Conservation (phyloP, 225 moss, liverwort and hornwort species). For the Sphagnum tenellum region DNA sequence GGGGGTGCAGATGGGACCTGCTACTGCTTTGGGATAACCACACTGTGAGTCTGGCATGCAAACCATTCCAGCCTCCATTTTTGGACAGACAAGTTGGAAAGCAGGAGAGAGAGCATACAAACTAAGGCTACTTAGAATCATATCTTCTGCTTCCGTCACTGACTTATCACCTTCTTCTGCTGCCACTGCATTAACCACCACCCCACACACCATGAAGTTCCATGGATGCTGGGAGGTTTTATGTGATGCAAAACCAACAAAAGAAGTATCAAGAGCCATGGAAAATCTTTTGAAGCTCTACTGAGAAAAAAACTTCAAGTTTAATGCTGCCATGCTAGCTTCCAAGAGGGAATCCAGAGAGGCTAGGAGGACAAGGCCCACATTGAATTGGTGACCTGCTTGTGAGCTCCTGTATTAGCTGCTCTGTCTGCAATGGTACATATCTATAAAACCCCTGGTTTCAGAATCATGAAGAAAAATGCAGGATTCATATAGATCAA, state of each 20-base stretch:
- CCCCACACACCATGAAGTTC: not conserved
- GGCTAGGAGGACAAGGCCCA: too few relatives aligned
- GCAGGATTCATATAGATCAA: too few relatives aligned
- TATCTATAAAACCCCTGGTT: slow-evolving; percentile 29
- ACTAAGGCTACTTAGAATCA: slow-evolving; percentile 67
- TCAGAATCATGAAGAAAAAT: too few relatives aligned
- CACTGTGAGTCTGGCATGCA: slow-evolving; percentile 81
- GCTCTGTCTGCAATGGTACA: slow-evolving; percentile 63
- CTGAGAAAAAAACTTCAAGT: too few relatives aligned
- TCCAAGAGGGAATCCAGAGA: too few relatives aligned
- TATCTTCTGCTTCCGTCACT: slow-evolving; percentile 58
- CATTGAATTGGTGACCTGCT: slow-evolving; percentile 25
- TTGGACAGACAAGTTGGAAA: not conserved
- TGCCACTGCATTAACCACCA: slow-evolving; percentile 24
- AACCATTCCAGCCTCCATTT: slow-evolving; percentile 61
- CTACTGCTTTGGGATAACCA: slow-evolving; percentile 64
- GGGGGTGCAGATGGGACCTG: too few relatives aligned
- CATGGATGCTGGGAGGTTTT: too few relatives aligned
- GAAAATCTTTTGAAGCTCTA: too few relatives aligned
- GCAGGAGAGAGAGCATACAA: slow-evolving; percentile 34
- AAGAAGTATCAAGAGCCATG: too few relatives aligned
- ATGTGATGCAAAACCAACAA: too few relatives aligned
- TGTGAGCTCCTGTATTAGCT: slow-evolving; percentile 56
- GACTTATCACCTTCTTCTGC: slow-evolving; percentile 49
- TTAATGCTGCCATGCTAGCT: too few relatives aligned